These are phyloP conservation scores for Zanthoxylum bungeanum DNA, from an alignment of 345 rosid genomes.

Conservation along the genomic window DNA sequence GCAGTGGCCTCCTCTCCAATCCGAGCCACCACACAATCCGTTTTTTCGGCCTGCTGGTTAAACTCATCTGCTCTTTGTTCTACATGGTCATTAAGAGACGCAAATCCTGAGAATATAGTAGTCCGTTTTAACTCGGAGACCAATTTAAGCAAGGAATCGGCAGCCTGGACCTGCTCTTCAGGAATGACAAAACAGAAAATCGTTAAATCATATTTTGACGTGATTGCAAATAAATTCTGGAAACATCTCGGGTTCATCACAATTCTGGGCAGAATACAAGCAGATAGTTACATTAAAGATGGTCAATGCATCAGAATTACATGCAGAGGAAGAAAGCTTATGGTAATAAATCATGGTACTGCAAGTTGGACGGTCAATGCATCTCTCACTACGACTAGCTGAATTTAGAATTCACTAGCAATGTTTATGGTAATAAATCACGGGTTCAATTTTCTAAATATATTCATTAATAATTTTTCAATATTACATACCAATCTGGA, in stretches of 20 bases:
- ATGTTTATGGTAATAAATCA: neutral
- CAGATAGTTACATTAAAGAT: neutral
- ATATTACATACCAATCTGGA: slow-evolving; percentile 63
- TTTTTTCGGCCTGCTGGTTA: slow-evolving; percentile 56
- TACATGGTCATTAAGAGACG: slow-evolving; percentile 82
- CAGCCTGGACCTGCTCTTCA: slow-evolving; percentile 71
- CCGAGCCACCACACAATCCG: slow-evolving; percentile 59
- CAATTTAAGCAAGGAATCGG: slow-evolving; percentile 79
- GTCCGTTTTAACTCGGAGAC: slow-evolving; percentile 91
- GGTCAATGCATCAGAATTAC: neutral
- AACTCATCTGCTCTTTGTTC: slow-evolving; percentile 73
- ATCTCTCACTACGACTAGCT: neutral
- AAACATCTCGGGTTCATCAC: neutral
- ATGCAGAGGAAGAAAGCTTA: neutral
- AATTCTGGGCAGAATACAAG: neutral
- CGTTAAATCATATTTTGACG: neutral
- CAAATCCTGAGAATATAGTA: slow-evolving; percentile 84
- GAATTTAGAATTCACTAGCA: neutral
- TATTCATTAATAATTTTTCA: neutral
- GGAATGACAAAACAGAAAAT: neutral
- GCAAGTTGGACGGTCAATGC: too few species aligned
- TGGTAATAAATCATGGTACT: too few species aligned
- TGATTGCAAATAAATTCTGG: neutral
- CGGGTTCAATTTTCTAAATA: neutral
- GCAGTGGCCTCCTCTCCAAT: slow-evolving; percentile 86